Conservation (phyloP, 768 basidiomycete species). For the Coprinopsis strossmayeri region DNA sequence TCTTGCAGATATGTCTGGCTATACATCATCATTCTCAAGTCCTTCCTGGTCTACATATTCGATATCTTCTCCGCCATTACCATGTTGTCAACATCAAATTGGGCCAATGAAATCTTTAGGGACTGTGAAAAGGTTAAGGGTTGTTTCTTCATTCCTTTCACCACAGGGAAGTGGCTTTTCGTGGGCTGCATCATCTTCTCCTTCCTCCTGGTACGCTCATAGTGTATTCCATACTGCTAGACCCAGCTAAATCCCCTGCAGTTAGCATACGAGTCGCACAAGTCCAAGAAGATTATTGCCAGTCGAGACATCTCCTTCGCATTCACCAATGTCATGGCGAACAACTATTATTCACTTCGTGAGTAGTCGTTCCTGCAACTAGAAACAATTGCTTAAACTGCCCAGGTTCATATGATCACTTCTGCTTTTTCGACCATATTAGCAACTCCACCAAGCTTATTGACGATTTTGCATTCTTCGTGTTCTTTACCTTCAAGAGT, state of each 20-base stretch:
- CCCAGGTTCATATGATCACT: constrained; percentile 90
- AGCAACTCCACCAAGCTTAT: constrained; percentile 91
- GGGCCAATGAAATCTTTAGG: constrained; percentile 89
- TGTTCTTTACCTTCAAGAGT: constrained; percentile 99
- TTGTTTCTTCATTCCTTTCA: constrained; percentile 84
- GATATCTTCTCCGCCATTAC: constrained; percentile 98
- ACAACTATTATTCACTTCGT: constrained; percentile 95
- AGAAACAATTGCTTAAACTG: constrained; percentile 7
- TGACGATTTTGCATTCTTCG: constrained; percentile 98
- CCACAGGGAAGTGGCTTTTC: constrained; percentile 92
- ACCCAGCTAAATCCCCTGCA: constrained; percentile 6
- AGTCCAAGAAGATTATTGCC: constrained; percentile 88
- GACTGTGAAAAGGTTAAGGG: constrained; percentile 56
- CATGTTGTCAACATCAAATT: constrained; percentile 85
- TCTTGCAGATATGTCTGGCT: constrained; percentile 81
- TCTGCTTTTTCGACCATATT: constrained; percentile 98
- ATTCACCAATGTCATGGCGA: constrained; percentile 96
- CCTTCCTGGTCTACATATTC: constrained; percentile 91
- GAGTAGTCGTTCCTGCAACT: constrained; percentile 23
- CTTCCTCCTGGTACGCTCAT: constrained; percentile 75
- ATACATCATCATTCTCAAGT: constrained; percentile 90
- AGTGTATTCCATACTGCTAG: not conserved
- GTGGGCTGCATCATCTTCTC: constrained; percentile 97
- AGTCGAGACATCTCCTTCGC: constrained; percentile 97
- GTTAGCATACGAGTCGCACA: constrained; percentile 90